phyloP scores from a whole-genome alignment of 352 stramenopile species.

The Phytophthora sp. region DNA sequence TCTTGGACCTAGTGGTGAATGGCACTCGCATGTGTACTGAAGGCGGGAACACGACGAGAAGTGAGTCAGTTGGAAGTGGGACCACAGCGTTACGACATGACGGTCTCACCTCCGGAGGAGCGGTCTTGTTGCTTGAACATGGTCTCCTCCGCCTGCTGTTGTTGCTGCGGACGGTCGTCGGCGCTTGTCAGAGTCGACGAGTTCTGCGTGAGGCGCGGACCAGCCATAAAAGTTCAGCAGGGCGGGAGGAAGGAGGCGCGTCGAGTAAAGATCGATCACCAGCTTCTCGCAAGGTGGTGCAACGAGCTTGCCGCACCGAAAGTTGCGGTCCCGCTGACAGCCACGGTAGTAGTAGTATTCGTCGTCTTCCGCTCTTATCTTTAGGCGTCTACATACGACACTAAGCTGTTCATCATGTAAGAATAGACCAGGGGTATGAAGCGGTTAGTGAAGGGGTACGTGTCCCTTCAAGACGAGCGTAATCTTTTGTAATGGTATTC shows the following conservation, averaged over 20 bases:
- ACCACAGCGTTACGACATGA: slow-evolving; percentile 22
- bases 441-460: slow-evolving; percentile 2
- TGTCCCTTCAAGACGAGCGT: slow-evolving; percentile 14
- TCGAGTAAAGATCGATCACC: background rate
- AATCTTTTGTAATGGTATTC: background rate
- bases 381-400: background rate
- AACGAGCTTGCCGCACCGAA: slow-evolving; percentile 1
- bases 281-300: slow-evolving; percentile 4
- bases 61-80: slow-evolving; percentile 12
- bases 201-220: slow-evolving; percentile 23
- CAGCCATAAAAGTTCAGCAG: slow-evolving; percentile 29
- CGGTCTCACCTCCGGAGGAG: slow-evolving; percentile 15
- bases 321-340: background rate
- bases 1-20: slow-evolving; percentile 44
- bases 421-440: slow-evolving; percentile 21
- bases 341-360: background rate
- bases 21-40: slow-evolving; percentile 52
- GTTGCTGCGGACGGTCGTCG: slow-evolving; percentile 10
- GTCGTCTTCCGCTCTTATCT: slow-evolving; percentile 34
- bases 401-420: slow-evolving; percentile 15
- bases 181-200: slow-evolving; percentile 20
- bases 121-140: slow-evolving; percentile 47
- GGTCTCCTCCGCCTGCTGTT: slow-evolving; percentile 17
- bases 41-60: slow-evolving; percentile 17
- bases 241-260: slow-evolving; percentile 2